These are phyloP conservation scores for Saccharum spontaneum DNA, from an alignment of 176 grass and related monocot species.

Conservation along the genomic window DNA sequence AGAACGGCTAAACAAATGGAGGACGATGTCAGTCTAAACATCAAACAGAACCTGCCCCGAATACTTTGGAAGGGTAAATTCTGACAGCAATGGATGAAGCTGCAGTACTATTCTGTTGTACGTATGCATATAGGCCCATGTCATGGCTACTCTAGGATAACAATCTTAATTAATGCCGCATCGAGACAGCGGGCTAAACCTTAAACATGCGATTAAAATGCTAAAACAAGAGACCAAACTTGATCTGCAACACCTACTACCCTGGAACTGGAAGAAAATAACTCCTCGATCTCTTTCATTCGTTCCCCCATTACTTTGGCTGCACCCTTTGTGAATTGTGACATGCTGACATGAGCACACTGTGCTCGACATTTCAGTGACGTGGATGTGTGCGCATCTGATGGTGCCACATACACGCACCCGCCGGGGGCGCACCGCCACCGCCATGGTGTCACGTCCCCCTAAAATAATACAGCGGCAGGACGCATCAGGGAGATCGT, in stretches of 20 bases:
- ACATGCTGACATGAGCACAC: background rate
- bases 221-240: constrained; percentile 35
- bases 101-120: constrained; percentile 19
- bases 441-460: too few species aligned
- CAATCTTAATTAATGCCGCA: constrained; percentile 5
- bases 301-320: background rate
- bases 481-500: too few species aligned
- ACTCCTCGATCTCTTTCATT: background rate
- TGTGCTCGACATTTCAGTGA: constrained; percentile 39
- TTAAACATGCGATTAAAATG: constrained; percentile 19
- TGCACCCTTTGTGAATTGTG: background rate
- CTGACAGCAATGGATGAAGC: constrained; percentile 24
- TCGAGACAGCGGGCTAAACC: constrained; percentile 5
- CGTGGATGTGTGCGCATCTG: constrained; percentile 26
- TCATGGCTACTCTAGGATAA: constrained; percentile 42
- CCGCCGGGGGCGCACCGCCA: too few species aligned
- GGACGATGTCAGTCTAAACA: constrained; percentile 10
- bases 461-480: too few species aligned
- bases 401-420: constrained; percentile 5
- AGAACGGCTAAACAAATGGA: constrained; percentile 2
- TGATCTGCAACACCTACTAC: constrained; percentile 39
- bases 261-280: background rate
- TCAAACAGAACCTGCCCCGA: constrained; percentile 27
- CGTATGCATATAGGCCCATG: constrained; percentile 20
- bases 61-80: constrained; percentile 32